Evolutionary conservation across 768 basidiomycete species (phyloP), one percentile per base, ranked within the genome.

Genomic region (Lactarius vividus): DNA sequence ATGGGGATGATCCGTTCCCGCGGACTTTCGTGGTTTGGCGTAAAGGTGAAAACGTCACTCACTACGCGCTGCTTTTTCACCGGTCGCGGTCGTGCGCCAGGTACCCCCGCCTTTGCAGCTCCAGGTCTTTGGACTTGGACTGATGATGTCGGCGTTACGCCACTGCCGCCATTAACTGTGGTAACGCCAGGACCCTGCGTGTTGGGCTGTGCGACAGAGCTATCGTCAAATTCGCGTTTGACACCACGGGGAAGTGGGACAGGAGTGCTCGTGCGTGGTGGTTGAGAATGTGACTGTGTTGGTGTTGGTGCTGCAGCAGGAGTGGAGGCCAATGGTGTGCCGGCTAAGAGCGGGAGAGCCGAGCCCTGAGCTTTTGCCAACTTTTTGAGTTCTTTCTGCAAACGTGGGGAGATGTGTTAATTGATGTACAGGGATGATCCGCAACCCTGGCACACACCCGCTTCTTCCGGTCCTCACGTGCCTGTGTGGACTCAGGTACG

Each of bases 381-480:
- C 57, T 63, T 66, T 63, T 70, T 70, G 64, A 69, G 68, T 59
- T 70, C 70, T 69, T 70, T 70, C 70, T 70, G 61, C 29, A 57
- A 54, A 4, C 8, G 35, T 26, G 39, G 39, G 28, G 31, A 46
- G n/a, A 28, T 0, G 53, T 8, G 55, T 59, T 23, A 62, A 42
- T 49, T 37, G 57, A 29, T 13, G 33, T 33, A 29, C n/a, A 44
- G 37, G 60, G 20, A 64, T 42, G 39, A 60, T 37, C 57, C 29
- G 26, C 29, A 46, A 68, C 26, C 16, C 31, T n/a, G 49, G 57
- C 31, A 70, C 70, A 37, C 55, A 70, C 70, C 62, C 70, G 64
- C 55, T 69, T 69, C 57, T 69, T 70, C 44, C 70, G 64, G 62
- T 70, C 70, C 66, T 70, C 70, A 18, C 68, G 67, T 57, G 70